These are phyloP conservation scores for Cucurbitaria berberidis DNA, from an alignment of 2,329 filamentous ascomycete genomes.

Conservation along the genomic window DNA sequence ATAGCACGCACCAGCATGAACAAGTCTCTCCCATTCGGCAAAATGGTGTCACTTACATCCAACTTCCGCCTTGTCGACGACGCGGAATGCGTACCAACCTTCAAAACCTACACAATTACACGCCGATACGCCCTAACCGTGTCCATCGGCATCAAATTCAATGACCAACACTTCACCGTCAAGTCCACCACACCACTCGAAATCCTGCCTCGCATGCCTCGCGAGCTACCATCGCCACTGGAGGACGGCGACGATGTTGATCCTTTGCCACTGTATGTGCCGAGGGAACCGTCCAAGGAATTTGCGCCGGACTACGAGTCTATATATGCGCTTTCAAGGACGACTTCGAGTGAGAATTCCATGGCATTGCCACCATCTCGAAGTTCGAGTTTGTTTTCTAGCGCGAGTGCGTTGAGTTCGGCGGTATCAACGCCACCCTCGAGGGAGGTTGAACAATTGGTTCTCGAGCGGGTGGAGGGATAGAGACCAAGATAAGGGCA, in stretches of 20 bases:
- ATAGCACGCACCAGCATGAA: conserved; percentile 36
- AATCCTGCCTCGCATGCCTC: conserved; percentile 37
- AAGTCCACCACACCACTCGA: conserved; percentile 35
- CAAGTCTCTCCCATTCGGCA: conserved; percentile 26
- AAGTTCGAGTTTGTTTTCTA: conserved; percentile 22
- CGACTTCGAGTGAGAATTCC: conserved; percentile 18
- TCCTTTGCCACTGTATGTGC: conserved; percentile 39
- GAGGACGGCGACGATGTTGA: conserved; percentile 36
- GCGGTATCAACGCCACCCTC: conserved; percentile 14
- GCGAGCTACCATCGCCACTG: conserved; percentile 4
- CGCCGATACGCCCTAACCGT: conserved; percentile 38
- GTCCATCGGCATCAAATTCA: conserved; percentile 35
- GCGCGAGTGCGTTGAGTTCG: conserved; percentile 9
- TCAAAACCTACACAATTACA: conserved; percentile 44
- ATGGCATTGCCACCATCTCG: conserved; percentile 20
- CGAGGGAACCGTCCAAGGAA: conserved; percentile 36
- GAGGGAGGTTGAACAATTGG: conserved; percentile 15
- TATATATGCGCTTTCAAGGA: conserved; percentile 28
- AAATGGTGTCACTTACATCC: conserved; percentile 26
- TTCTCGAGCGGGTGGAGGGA: conserved; percentile 1
- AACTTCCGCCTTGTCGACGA: conserved; percentile 45
- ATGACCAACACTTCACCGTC: conserved; percentile 34
- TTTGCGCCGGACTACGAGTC: conserved; percentile 42
- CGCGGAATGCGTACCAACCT: conserved; percentile 41
- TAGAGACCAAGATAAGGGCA: neutral